Base-by-base conservation (phyloP, 1,139 yeast species). In the Scheffersomyces titani region DNA sequence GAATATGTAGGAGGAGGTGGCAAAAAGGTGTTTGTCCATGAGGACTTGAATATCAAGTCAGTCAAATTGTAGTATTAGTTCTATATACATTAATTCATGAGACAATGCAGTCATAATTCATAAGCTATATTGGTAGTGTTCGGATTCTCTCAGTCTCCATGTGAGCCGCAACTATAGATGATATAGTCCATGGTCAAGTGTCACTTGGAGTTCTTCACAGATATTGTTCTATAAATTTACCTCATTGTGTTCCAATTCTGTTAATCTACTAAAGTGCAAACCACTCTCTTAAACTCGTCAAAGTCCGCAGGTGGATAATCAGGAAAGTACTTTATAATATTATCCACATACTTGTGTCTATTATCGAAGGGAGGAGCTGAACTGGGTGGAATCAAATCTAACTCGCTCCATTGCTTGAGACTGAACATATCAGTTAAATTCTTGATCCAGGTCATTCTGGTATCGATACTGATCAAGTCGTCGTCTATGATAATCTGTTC, bases 1-100 rank as follows among this genome's bases (percentile, higher is more conserved):
- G 97, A 92, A 66, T 94, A 94, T 68, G 80, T 87, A 50, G 98
- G 98, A 40, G 97, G 93, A 44, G 98, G 98, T 48, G 99, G 99
- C 49, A 71, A 81, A 9, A 87, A 85, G 71, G 84, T 83, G n/a
- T 94, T 90, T 77, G 82, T 86, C 52, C 98, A 93, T 68, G 86
- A 86, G 65, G 85, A 86, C 63, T 64, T 88, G 51, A 81, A 81
- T 61, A 64, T 75, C 13, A 46, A 20, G 6, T 19, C 20, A 22
- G 49, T 46, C 18, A 46, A 46, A n/a, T 46, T 46, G 49, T 46
- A 22, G 40, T 30, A 11, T 30, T 30, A 30, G 3, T 11, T 30
- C 40, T 30, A 30, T 30, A 30, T 30, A 30, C 16, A 30, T 11
- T 11, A 30, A 30, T 30, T 30, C 40, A 30, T 30, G 40, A 30